phyloP scores from a whole-genome alignment of 1,139 yeast genomes.

The Taphrina wiesneri region DNA sequence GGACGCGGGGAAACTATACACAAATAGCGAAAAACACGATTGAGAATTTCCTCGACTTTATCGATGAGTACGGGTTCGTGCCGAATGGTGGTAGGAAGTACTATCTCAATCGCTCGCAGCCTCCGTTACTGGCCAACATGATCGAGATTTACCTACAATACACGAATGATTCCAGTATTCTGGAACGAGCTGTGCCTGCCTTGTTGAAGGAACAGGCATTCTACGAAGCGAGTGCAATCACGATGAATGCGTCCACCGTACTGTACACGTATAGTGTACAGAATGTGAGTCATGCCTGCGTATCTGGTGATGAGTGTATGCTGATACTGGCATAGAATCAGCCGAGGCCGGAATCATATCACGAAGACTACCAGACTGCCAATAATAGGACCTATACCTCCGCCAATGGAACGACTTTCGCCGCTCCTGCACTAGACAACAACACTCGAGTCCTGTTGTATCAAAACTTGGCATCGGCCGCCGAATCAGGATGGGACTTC shows the following conservation, averaged over 20 bases:
- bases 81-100: slow-evolving; percentile 35
- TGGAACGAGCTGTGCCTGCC: slow-evolving; percentile 30
- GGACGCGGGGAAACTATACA: slow-evolving; percentile 8
- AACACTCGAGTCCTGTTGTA: not conserved
- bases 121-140: slow-evolving; percentile 33
- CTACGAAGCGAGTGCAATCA: slow-evolving; percentile 3
- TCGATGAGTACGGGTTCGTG: slow-evolving; percentile 29
- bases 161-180: slow-evolving; percentile 25
- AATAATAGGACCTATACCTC: slow-evolving; percentile 17
- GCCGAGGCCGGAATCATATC: slow-evolving; percentile 35
- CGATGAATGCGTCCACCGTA: not conserved
- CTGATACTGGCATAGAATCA: slow-evolving; percentile 9
- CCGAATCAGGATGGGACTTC: slow-evolving; percentile 35
- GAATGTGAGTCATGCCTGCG: not conserved
- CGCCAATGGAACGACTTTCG: slow-evolving; percentile 11
- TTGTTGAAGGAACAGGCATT: slow-evolving; percentile 20
- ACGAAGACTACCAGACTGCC: slow-evolving; percentile 33
- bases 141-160: slow-evolving; percentile 11
- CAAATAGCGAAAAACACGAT: slow-evolving; percentile 23
- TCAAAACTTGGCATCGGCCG: slow-evolving; percentile 30
- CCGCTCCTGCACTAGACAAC: slow-evolving; percentile 1
- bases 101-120: slow-evolving; percentile 35
- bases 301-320: no score
- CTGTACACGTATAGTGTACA: slow-evolving; percentile 11
- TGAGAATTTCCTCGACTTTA: slow-evolving; percentile 21